phyloP scores from a whole-genome alignment of 2,329 filamentous ascomycete genomes.

The Microcyclospora pomicola region DNA sequence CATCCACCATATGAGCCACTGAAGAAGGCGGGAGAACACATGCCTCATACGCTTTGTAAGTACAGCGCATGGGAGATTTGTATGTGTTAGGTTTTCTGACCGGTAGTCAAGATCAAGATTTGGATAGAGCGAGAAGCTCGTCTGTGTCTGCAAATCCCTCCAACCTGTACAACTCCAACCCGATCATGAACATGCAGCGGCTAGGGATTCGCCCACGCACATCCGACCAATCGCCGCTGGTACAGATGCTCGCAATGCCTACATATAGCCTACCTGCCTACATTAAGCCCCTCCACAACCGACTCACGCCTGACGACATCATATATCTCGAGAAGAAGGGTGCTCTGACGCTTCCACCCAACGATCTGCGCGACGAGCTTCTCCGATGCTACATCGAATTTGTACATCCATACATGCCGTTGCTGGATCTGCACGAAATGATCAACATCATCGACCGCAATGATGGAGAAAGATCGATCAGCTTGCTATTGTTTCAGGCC shows the following conservation, averaged over 20 bases:
- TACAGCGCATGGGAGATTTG: slow-evolving; percentile 10
- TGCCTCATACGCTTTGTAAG: slow-evolving; percentile 51
- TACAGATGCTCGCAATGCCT: slow-evolving; percentile 5
- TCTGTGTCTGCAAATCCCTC: slow-evolving; percentile 7
- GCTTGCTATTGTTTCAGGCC: slow-evolving; percentile 79
- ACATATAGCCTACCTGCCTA: slow-evolving; percentile 46
- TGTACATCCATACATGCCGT: slow-evolving; percentile 87
- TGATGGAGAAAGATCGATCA: slow-evolving; percentile 59
- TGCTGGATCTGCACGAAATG: slow-evolving; percentile 55
- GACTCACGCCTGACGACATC: slow-evolving; percentile 69
- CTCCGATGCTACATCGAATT: slow-evolving; percentile 75
- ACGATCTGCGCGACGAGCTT: slow-evolving; percentile 61
- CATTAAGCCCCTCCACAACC: slow-evolving; percentile 63
- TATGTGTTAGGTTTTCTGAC: too few relatives aligned
- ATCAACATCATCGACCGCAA: slow-evolving; percentile 46
- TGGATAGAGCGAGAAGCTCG: slow-evolving; percentile 12
- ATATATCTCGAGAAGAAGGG: slow-evolving; percentile 74
- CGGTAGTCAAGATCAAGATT: slow-evolving; percentile 15
- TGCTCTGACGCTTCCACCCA: slow-evolving; percentile 61
- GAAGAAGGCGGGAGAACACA: slow-evolving; percentile 30
- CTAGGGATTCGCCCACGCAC: slow-evolving; percentile 3
- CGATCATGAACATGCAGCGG: slow-evolving; percentile 19
- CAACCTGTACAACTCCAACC: slow-evolving; percentile 16
- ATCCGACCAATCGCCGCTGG: too few relatives aligned
- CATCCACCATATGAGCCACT: slow-evolving; percentile 20